These are phyloP conservation scores for Beta vulgaris DNA, from an alignment of 148 eudicot genomes.

Conservation along the genomic window DNA sequence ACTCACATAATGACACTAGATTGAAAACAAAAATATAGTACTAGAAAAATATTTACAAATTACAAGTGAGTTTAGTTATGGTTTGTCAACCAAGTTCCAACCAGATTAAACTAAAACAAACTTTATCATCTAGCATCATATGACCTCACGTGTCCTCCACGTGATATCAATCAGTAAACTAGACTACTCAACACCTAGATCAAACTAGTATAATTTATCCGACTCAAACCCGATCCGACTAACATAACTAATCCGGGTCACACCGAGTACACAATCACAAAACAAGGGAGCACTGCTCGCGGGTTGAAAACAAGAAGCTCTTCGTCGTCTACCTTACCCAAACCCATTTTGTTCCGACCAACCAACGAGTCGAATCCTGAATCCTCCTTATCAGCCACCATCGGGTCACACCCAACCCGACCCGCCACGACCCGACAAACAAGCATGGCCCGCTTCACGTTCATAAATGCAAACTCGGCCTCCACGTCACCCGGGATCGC, in stretches of 20 bases:
- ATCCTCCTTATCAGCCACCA: slow-evolving; percentile 49
- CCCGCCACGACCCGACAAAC: slow-evolving; percentile 90
- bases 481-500: slow-evolving; percentile 77
- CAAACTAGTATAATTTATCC: not conserved
- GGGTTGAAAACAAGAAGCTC: slow-evolving; percentile 78
- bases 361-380: slow-evolving; percentile 63
- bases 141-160: slow-evolving; percentile 24
- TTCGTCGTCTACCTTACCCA: slow-evolving; percentile 49
- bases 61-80: slow-evolving; percentile 10
- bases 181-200: no score
- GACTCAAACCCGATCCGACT: not conserved
- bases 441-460: slow-evolving; percentile 74
- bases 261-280: slow-evolving; percentile 67
- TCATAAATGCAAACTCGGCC: slow-evolving; percentile 69
- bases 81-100: slow-evolving; percentile 22
- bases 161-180: slow-evolving; percentile 16
- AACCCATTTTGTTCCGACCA: slow-evolving; percentile 29
- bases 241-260: slow-evolving; percentile 21
- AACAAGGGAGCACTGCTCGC: slow-evolving; percentile 85
- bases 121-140: slow-evolving; percentile 8
- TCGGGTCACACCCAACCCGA: slow-evolving; percentile 64
- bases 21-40: not conserved
- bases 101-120: slow-evolving; percentile 6
- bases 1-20: slow-evolving; percentile 4
- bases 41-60: slow-evolving; percentile 13